These are phyloP conservation scores for Aspergillus sergii DNA, from an alignment of 2,329 filamentous ascomycete species.

Conservation along the genomic window DNA sequence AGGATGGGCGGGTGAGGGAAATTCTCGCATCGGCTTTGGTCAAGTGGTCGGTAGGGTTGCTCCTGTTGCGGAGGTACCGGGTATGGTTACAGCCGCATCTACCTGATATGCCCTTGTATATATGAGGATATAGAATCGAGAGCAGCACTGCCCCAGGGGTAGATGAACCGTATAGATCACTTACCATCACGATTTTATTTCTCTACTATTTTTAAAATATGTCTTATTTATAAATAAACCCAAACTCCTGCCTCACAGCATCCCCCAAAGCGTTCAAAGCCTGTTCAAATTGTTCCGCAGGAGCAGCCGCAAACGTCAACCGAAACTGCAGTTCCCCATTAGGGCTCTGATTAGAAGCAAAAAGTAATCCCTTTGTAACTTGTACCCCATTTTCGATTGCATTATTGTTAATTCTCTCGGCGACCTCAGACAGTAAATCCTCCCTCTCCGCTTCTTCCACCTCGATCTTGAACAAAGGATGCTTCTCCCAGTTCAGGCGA, in stretches of 20 bases:
- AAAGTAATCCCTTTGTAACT: background rate
- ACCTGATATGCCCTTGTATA: background rate
- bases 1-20: background rate
- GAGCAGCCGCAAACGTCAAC: background rate
- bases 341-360: background rate
- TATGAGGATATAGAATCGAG: background rate
- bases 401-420: background rate
- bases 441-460: background rate
- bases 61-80: background rate
- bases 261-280: background rate
- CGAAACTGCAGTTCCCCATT: background rate
- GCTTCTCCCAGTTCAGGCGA: background rate
- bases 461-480: background rate
- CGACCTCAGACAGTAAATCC: background rate
- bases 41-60: background rate
- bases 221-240: background rate
- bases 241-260: background rate
- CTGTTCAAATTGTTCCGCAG: background rate
- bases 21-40: background rate
- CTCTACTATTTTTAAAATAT: background rate
- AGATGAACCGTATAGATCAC: no score
- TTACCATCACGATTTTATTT: no score
- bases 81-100: background rate
- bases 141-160: no score
- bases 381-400: background rate